A percentile compares a stretch with the other conserved stretches of the same genome.
Conservation (phyloP, 2,329 filamentous ascomycete genomes). For the Phialophora expanda region DNA sequence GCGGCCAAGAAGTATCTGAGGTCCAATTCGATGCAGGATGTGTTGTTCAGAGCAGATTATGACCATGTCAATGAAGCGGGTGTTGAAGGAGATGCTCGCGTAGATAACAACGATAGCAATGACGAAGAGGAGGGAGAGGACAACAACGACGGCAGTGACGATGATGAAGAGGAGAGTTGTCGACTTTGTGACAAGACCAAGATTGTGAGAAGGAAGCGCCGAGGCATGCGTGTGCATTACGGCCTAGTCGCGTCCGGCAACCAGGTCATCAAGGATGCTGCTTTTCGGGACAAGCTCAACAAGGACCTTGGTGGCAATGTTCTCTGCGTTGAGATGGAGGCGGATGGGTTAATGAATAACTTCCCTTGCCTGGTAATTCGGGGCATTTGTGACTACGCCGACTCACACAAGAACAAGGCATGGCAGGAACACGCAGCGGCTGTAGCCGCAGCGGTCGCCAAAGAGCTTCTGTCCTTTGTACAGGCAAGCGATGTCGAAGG, state of each 20-base stretch:
- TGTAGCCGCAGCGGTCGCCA: slow-evolving; percentile 25
- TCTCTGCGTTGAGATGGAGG: slow-evolving; percentile 34
- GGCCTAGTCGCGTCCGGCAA: slow-evolving; percentile 18
- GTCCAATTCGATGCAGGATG: background rate
- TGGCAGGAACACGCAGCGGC: slow-evolving; percentile 31
- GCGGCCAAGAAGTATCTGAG: background rate
- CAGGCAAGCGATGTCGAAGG: background rate
- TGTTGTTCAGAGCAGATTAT: slow-evolving; percentile 1
- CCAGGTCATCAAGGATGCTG: slow-evolving; percentile 21
- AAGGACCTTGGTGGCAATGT: slow-evolving; percentile 6
- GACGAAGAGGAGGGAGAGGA: background rate
- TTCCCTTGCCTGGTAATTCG: slow-evolving; percentile 32
- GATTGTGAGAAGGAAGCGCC: background rate
- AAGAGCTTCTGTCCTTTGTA: slow-evolving; percentile 13
- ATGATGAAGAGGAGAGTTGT: background rate
- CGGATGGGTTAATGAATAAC: slow-evolving; percentile 23
- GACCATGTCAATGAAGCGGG: background rate
- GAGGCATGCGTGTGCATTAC: slow-evolving; percentile 16
- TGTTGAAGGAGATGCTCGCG: background rate
- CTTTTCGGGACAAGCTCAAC: slow-evolving; percentile 17
- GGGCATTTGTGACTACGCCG: slow-evolving; percentile 30
- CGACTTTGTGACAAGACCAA: background rate
- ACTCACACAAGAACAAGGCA: slow-evolving; percentile 31
- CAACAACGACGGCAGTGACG: background rate
- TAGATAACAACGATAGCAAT: background rate